Percentiles rank a stretch among this genome's conserved stretches.
Conservation (phyloP, 441 rosid genomes). For the Theobroma grandiflorum region DNA sequence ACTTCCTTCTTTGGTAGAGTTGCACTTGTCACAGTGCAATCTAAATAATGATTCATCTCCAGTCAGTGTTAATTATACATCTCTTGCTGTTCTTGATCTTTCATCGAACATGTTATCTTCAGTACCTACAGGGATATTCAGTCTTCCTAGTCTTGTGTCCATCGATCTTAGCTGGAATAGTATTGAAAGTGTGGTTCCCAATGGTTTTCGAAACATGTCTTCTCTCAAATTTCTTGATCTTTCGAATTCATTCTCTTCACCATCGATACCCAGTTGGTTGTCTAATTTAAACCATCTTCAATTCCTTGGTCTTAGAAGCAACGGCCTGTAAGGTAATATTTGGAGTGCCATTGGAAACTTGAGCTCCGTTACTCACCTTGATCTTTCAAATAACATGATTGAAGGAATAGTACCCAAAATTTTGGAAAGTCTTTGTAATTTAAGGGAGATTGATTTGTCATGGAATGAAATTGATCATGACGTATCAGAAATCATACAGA, state of each 20-base stretch:
- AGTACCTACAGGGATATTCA: neutral
- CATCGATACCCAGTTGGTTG: neutral
- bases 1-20: neutral
- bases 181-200: neutral
- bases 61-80: neutral
- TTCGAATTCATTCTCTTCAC: neutral
- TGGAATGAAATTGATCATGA: neutral
- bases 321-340: neutral
- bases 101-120: neutral
- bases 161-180: neutral
- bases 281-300: neutral
- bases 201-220: neutral
- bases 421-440: neutral
- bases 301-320: neutral
- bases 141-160: neutral
- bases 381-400: neutral
- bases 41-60: neutral
- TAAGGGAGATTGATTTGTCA: neutral
- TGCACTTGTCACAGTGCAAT: neutral
- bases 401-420: neutral
- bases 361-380: constrained; percentile 10
- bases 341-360: constrained; percentile 11
- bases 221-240: neutral
- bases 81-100: neutral
- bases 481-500: neutral